Evolutionary conservation across 192 early-diverging fungal species (phyloP).

Genomic region (Coemansia sp.): DNA sequence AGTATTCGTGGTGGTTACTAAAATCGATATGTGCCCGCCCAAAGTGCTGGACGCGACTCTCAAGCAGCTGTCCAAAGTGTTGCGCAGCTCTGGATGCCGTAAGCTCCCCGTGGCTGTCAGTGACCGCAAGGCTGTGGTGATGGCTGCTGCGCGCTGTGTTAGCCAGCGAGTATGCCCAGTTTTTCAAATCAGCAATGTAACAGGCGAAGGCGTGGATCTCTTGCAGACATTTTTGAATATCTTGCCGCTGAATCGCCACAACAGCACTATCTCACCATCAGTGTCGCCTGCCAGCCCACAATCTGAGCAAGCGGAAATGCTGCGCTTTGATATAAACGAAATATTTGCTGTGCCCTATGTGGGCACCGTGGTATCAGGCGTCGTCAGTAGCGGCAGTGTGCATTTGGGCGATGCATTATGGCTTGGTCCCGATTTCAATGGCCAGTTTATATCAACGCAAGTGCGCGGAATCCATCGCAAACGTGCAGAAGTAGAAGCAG

Average conservation of each 20-base stretch:
- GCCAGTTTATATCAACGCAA: constrained; percentile 71
- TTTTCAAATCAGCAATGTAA: constrained; percentile 92
- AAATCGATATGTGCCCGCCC: constrained; percentile 89
- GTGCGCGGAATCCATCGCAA: constrained; percentile 89
- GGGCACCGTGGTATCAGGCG: constrained; percentile 87
- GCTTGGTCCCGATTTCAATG: constrained; percentile 82
- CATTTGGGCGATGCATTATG: constrained; percentile 78
- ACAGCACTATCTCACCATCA: constrained; percentile 51
- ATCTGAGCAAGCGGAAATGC: constrained; percentile 30
- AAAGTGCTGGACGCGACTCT: constrained; percentile 81
- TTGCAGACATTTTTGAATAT: constrained; percentile 85
- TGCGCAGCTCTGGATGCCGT: constrained; percentile 85
- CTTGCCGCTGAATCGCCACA: constrained; percentile 54
- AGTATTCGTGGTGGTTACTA: constrained; percentile 90
- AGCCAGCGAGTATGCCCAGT: constrained; percentile 89
- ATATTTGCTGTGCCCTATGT: constrained; percentile 89
- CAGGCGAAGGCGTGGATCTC: constrained; percentile 71
- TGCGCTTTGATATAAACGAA: constrained; percentile 86
- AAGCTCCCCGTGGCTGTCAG: constrained; percentile 89
- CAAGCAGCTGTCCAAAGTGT: constrained; percentile 75
- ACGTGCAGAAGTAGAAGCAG: constrained; percentile 72
- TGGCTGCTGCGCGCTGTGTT: constrained; percentile 78
- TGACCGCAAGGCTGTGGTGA: constrained; percentile 69
- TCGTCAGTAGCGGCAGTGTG: constrained; percentile 68
- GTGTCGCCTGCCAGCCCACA: background rate